These are phyloP conservation scores for Pleurotus ostreatus DNA, from an alignment of 768 basidiomycete genomes.

Conservation along the genomic window DNA sequence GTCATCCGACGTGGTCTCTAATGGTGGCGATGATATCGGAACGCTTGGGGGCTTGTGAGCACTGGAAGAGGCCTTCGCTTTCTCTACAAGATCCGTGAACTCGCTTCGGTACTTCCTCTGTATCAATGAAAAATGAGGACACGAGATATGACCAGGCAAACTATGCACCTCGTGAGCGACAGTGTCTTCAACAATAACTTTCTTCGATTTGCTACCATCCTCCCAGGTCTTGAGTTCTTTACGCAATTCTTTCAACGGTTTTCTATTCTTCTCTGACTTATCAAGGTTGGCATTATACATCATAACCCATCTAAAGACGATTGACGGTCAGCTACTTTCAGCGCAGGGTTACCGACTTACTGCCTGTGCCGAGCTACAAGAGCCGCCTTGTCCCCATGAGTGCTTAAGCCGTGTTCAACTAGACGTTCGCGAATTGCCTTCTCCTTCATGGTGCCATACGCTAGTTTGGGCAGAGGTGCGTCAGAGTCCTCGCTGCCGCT, in stretches of 20 bases:
- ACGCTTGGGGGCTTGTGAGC: neutral
- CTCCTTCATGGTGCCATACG: constrained; percentile 63
- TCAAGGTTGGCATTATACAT: constrained; percentile 72
- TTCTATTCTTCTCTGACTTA: constrained; percentile 40
- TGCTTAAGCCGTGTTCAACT: constrained; percentile 42
- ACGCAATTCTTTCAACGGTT: constrained; percentile 41
- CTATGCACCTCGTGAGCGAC: constrained; percentile 34
- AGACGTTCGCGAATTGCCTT: constrained; percentile 56
- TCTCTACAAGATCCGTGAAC: constrained; percentile 33
- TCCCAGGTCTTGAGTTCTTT: constrained; percentile 59
- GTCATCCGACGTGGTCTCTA: neutral
- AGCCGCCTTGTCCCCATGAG: constrained; percentile 45
- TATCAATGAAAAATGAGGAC: neutral
- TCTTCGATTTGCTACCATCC: constrained; percentile 40
- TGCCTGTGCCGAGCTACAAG: constrained; percentile 58
- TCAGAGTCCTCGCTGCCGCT: constrained; percentile 28
- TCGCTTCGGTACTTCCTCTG: constrained; percentile 37
- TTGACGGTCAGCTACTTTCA: neutral
- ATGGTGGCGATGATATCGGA: constrained; percentile 3
- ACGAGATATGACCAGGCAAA: neutral
- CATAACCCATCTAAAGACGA: constrained; percentile 55
- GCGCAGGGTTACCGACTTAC: constrained; percentile 26
- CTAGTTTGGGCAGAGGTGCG: constrained; percentile 54
- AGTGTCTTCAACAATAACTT: constrained; percentile 33
- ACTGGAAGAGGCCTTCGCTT: constrained; percentile 3